Base-by-base conservation (phyloP, 2,329 filamentous ascomycete genomes). In the Diaporthe citri region DNA sequence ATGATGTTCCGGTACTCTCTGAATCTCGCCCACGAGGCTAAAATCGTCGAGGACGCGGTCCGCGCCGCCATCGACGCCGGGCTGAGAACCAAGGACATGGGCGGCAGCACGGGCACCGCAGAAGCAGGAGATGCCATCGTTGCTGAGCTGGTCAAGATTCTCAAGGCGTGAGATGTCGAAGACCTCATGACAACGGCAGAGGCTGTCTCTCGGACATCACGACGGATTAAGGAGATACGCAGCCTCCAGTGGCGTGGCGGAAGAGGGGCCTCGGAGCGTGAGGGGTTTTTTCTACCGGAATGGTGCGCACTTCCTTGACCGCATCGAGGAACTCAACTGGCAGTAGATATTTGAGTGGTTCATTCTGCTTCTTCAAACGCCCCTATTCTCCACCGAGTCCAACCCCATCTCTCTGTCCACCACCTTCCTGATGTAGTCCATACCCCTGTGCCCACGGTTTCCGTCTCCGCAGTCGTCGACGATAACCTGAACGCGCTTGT, bases 1-100 rank as follows among this genome's bases (percentile, higher is more conserved):
- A 71, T 71, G 67, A 71, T 71, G 67, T 57, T 71, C 48, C 48
- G 67, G 67, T 71, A 71, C 48, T 71, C 67, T 56, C 67, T 71
- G 31, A 28, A 41, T 56, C 48, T 71, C 48, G 31, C 67, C 67
- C 31, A 71, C 48, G 67, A 56, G 67, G 67, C 67, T 41, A 41
- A 71, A 28, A n/a, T 57, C 48, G 20, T 71, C 28, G 67, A 71
- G 48, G 48, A 71, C 31, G 67, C 67, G 20, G 67, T 71, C 67
- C 31, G 48, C 31, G 34, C 31, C 48, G 48, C 67, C 48, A 71
- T 71, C 67, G 67, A 71, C 48, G 48, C 48, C 48, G 67, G 67
- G 48, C 48, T 71, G 22, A 41, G 48, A 28, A 71, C 67, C 48
- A 71, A 71, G 67, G 67, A 71, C 67, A 57, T 71, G 48, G 67